Percentiles rank a stretch among this genome's conserved stretches.
Evolutionary conservation across 2,329 filamentous ascomycete species (phyloP).

Genomic region (Aspergillus ustus): DNA sequence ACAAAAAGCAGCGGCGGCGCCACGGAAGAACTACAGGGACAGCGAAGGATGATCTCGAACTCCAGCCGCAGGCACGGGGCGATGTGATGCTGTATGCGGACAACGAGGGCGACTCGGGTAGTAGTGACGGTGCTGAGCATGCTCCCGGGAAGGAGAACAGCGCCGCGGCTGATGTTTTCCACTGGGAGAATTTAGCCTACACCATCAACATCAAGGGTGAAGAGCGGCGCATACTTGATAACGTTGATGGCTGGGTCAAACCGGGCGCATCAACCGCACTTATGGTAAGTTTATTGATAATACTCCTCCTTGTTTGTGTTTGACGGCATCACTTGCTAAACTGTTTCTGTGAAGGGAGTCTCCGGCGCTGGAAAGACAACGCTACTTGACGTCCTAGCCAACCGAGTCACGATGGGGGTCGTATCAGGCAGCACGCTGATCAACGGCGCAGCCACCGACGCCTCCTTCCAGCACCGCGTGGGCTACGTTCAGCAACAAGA

Average conservation of each 20-base stretch:
- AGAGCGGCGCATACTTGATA: conserved; percentile 73
- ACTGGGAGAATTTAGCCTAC: background rate
- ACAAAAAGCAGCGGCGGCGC: background rate
- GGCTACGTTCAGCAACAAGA: conserved; percentile 80
- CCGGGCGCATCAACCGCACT: conserved; percentile 85
- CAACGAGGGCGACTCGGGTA: background rate
- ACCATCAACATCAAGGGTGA: conserved; percentile 61
- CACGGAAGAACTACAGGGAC: no score
- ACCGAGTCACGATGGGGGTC: conserved; percentile 82
- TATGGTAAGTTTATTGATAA: conserved; percentile 58
- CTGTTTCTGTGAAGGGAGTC: conserved; percentile 58
- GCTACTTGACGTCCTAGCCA: conserved; percentile 81
- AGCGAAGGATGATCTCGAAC: background rate
- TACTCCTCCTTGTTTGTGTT: background rate
- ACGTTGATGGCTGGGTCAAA: conserved; percentile 91
- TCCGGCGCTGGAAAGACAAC: conserved; percentile 91
- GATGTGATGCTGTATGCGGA: conserved; percentile 20
- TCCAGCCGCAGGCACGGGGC: background rate
- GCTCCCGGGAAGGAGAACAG: background rate
- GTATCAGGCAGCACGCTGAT: conserved; percentile 84
- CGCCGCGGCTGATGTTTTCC: background rate
- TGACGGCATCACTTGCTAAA: background rate
- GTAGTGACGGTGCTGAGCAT: no score
- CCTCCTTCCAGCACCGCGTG: conserved; percentile 38
- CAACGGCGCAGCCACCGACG: conserved; percentile 70